Conservation (phyloP, 176 grass and related monocot species). For the Stipa capillata region DNA sequence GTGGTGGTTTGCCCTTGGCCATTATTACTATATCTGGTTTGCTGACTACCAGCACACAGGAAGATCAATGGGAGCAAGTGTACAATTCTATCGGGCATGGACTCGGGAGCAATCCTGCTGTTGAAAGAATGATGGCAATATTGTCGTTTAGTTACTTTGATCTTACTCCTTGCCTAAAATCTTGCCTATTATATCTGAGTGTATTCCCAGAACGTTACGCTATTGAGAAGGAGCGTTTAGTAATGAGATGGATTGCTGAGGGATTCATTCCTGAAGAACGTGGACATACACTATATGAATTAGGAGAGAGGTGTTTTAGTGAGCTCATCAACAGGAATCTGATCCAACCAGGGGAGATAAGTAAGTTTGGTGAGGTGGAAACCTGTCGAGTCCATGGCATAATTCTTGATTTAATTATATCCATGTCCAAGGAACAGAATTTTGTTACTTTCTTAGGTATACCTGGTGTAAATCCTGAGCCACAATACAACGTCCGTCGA, state of each 20-base stretch:
- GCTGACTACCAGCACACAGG: background rate
- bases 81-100: background rate
- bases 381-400: background rate
- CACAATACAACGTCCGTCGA: background rate
- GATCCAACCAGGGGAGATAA: background rate
- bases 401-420: constrained; percentile 21
- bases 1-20: background rate
- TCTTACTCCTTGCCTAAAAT: background rate
- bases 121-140: background rate
- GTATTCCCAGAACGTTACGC: background rate
- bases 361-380: background rate
- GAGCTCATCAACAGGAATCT: constrained; percentile 21
- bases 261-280: background rate
- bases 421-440: background rate
- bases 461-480: background rate
- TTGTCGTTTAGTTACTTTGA: constrained; percentile 8
- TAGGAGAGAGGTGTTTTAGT: constrained; percentile 17
- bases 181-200: constrained; percentile 6
- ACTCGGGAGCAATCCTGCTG: background rate
- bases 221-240: background rate
- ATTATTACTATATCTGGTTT: background rate
- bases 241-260: background rate
- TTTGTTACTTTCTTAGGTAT: background rate
- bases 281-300: background rate
- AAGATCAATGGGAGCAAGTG: constrained; percentile 1